Base-by-base conservation (phyloP, 257 asterid genomes). In the Nicotiana tomentosiformis region DNA sequence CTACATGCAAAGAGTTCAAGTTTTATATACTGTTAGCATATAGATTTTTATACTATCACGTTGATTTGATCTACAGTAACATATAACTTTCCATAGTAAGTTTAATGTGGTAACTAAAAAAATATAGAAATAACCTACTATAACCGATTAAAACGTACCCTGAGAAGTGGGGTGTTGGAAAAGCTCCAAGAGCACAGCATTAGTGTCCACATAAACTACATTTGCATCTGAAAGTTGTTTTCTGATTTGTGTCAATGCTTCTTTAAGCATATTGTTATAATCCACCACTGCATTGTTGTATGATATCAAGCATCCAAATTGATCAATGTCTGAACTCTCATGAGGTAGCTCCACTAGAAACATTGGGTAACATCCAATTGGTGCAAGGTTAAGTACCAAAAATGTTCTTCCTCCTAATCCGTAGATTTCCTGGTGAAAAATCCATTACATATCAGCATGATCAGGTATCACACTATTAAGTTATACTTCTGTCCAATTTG, bases 151-250 rank as follows among this genome's bases (percentile, higher is more conserved):
- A 43, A 43, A 37, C n/a, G 4, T 72, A 72, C 78, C 78, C 4
- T 95, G 92, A 78, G 94, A 87, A 16, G 87, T 72, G 74, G 98
- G 98, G 57, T 89, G 91, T 32, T 78, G 96, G 88, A 90, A 95
- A 18, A 95, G 97, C 23, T 92, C 90, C 2, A 92, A 85, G 90
- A 95, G 86, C 1, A 89, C 91, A 49, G 94, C 82, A 82, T 93
- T 91, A 65, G 90, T 85, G 83, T 93, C 98, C 11, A 85, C 90
- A 57, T 90, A 92, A 8, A 91, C 79, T 8, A 95, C 87, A 81
- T 90, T 84, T 77, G 98, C 98, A 88, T 76, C 85, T 5, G 87
- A 84, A 69, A 91, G 89, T 66, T 86, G 89, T 43, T 53, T 84
- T 62, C 93, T 84, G 49, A 92, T 89, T 69, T 87, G 85, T 70